These are phyloP conservation scores for Hypoxylon rickii DNA, from an alignment of 495 filamentous ascomycete species.

Conservation along the genomic window DNA sequence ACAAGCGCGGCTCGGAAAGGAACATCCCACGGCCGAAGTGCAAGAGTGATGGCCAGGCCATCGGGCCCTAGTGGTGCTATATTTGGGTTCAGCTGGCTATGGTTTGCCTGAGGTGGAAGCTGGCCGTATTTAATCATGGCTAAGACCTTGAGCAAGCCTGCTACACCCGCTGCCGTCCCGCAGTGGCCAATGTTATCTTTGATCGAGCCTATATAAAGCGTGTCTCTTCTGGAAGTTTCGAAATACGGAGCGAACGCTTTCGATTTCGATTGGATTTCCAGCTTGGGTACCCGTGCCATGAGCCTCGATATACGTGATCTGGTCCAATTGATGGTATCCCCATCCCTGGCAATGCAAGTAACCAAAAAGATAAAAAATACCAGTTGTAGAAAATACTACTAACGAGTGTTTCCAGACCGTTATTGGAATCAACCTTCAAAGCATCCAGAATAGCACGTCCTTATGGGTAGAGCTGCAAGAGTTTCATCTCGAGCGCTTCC, in stretches of 20 bases:
- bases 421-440: too few relatives aligned
- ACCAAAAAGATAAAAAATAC: too few relatives aligned
- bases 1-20: slow-evolving; percentile 44
- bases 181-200: slow-evolving; percentile 56
- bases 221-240: slow-evolving; percentile 35
- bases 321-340: too few relatives aligned
- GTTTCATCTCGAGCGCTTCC: too few relatives aligned
- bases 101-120: slow-evolving; percentile 50
- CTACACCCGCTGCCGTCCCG: slow-evolving; percentile 50
- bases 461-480: too few relatives aligned
- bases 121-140: slow-evolving; percentile 50
- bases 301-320: slow-evolving; percentile 77
- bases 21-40: slow-evolving; percentile 37
- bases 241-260: slow-evolving; percentile 32
- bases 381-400: too few relatives aligned
- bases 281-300: slow-evolving; percentile 78
- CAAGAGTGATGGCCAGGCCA: slow-evolving; percentile 43
- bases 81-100: slow-evolving; percentile 42
- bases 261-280: slow-evolving; percentile 54
- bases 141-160: slow-evolving; percentile 42
- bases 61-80: slow-evolving; percentile 34
- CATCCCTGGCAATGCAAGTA: too few relatives aligned
- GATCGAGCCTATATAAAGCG: slow-evolving; percentile 42
- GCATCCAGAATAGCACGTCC: too few relatives aligned
- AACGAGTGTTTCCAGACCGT: too few relatives aligned